Base-by-base conservation (phyloP, 768 basidiomycete species). In the Pisolithus microcarpus region DNA sequence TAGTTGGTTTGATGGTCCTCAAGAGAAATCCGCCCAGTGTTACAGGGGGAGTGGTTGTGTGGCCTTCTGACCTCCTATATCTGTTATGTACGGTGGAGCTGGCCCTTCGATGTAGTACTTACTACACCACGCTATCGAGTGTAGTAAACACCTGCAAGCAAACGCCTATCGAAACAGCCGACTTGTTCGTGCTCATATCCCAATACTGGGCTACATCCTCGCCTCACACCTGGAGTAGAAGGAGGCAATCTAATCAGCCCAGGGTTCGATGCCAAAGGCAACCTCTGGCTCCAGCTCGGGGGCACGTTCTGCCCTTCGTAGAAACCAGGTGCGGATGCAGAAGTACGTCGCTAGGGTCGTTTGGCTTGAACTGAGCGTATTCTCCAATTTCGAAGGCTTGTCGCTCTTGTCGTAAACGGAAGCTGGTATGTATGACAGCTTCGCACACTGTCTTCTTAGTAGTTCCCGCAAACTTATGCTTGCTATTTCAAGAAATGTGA, bases 391-490 rank as follows among this genome's bases (percentile, higher is more conserved):
- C 38, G 38, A 54, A 88, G 86, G 87, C 87, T 44, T 90, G 87
- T 68, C 78, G 83, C 26, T 80, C 87, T 43, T 91, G 89, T 70
- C 82, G 89, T 56, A 89, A 82, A 67, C 75, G 87, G 66, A 91
- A 91, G 68, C 78, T 91, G 59, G 89, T 90, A 69, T 52, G 84
- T 71, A 42, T 28, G 7, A 4, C 8, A 52, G 43, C 24, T 34
- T 23, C 50, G 19, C 18, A 13, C 8, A n/a, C 5, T 38, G 15
- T 31, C 26, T 38, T 30, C 26, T 50, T 42, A 23, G 51, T 34
- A 46, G 34, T 34, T 15, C 34, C 30, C 30, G 30, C 30, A 8
- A 19, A 36, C 55, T 48, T 53, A 50, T 46, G 47, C 44, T 52
- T 36, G 53, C 21, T 15, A 15, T 51, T 23, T 55, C 31, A 24